These are phyloP conservation scores for Colletotrichum melonis DNA, from an alignment of 2,329 filamentous ascomycete genomes.

Conservation along the genomic window DNA sequence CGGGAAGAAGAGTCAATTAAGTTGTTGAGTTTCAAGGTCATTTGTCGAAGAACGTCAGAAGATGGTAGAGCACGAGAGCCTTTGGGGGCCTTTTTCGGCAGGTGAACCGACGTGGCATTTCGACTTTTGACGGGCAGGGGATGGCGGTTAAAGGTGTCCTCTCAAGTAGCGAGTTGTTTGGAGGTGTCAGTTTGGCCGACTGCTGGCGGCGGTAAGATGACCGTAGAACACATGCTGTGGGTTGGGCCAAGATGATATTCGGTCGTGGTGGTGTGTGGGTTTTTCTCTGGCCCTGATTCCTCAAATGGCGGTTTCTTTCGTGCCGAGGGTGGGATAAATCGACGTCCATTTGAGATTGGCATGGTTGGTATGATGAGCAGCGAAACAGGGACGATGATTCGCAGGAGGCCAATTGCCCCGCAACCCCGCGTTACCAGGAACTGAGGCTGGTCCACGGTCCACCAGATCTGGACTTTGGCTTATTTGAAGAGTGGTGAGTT, in stretches of 20 bases:
- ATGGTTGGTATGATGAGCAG: conserved; percentile 11
- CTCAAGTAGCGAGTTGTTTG: neutral
- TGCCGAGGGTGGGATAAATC: conserved; percentile 3
- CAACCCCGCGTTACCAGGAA: conserved; percentile 35
- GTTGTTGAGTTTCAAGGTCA: conserved; percentile 1
- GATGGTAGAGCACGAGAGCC: conserved; percentile 9
- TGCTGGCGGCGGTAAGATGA: conserved; percentile 1
- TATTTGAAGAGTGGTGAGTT: conserved; percentile 11
- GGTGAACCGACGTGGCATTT: conserved; percentile 15
- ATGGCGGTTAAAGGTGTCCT: neutral
- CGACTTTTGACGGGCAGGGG: neutral
- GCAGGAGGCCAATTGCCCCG: conserved; percentile 31
- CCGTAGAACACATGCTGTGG: neutral
- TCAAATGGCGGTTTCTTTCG: neutral
- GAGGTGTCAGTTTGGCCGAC: neutral
- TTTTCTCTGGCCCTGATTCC: conserved; percentile 8
- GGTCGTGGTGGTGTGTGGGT: neutral
- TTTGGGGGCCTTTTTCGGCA: neutral
- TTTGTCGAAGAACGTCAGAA: neutral
- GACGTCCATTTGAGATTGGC: conserved; percentile 8
- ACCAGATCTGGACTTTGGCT: conserved; percentile 25
- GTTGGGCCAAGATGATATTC: neutral
- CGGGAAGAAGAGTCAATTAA: neutral
- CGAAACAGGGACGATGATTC: conserved; percentile 33
- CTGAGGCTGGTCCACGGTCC: conserved; percentile 29